These are phyloP conservation scores for Fusarium brevicatenulatum DNA, from an alignment of 2,329 filamentous ascomycete species.

Conservation along the genomic window DNA sequence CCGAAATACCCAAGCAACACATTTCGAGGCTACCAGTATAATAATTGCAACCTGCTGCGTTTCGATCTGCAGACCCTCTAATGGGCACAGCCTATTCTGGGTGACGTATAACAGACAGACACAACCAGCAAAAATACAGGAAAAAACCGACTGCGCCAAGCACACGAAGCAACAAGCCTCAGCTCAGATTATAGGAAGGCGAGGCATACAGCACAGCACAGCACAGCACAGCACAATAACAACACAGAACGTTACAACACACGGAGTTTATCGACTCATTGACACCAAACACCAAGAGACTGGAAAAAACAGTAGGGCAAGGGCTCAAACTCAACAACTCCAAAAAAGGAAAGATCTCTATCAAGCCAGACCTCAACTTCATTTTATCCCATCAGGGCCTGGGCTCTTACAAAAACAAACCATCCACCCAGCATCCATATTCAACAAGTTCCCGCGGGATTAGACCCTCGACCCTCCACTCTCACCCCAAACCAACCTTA, in stretches of 20 bases:
- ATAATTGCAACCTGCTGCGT: conserved; percentile 38
- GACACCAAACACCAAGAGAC: background rate
- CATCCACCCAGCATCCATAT: background rate
- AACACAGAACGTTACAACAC: conserved; percentile 8
- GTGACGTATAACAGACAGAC: conserved; percentile 42
- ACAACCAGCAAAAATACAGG: conserved; percentile 30
- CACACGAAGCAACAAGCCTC: conserved; percentile 26
- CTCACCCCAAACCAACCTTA: background rate
- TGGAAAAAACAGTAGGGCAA: conserved; percentile 25
- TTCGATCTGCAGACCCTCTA: conserved; percentile 36
- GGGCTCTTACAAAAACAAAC: conserved; percentile 11
- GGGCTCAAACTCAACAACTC: conserved; percentile 35
- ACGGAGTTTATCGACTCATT: conserved; percentile 20
- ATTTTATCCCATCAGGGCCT: conserved; percentile 25
- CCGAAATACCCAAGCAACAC: conserved; percentile 39
- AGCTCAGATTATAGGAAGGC: conserved; percentile 18
- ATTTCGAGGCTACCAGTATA: conserved; percentile 36
- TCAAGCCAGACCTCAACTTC: conserved; percentile 25
- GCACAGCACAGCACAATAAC: background rate
- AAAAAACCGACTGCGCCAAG: conserved; percentile 34
- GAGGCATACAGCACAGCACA: conserved; percentile 27
- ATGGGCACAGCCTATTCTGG: conserved; percentile 33
- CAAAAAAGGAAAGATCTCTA: conserved; percentile 33
- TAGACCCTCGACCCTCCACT: conserved; percentile 12
- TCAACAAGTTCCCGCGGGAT: conserved; percentile 30